Evolutionary conservation across 768 basidiomycete genomes (phyloP).

Genomic region (Rhodotorula sphaerocarpa): DNA sequence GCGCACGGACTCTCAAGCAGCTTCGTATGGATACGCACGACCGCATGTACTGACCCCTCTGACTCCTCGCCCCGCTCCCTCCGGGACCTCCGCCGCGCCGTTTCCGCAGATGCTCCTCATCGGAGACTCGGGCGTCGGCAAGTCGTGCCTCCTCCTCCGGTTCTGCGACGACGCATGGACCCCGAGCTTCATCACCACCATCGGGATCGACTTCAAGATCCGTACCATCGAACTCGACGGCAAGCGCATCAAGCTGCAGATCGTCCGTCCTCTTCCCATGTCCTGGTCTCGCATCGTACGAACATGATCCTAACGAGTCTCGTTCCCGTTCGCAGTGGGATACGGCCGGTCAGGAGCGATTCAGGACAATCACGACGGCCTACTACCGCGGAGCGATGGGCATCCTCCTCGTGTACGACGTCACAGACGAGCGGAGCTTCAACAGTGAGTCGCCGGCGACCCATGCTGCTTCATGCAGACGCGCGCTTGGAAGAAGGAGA

Average conservation of each 20-base stretch:
- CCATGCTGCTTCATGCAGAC: no score
- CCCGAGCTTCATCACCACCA: slow-evolving; percentile 97
- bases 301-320: no score
- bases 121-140: slow-evolving; percentile 64
- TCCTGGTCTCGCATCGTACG: no score
- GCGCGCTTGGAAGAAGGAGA: no score
- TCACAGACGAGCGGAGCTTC: slow-evolving; percentile 88
- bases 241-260: slow-evolving; percentile 97
- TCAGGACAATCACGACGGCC: slow-evolving; percentile 95
- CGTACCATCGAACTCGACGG: slow-evolving; percentile 96
- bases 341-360: slow-evolving; percentile 96
- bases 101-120: slow-evolving; percentile 35
- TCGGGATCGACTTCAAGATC: slow-evolving; percentile 99
- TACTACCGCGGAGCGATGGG: slow-evolving; percentile 99
- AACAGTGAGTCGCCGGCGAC: slow-evolving; percentile 59
- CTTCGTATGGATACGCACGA: no score
- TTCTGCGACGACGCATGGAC: slow-evolving; percentile 99
- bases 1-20: no score
- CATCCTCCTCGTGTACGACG: slow-evolving; percentile 88
- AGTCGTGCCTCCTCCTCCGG: slow-evolving; percentile 60
- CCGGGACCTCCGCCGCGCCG: no score
- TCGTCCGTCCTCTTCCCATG: slow-evolving; percentile 53
- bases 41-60: no score
- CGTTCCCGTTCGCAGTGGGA: slow-evolving; percentile 64
- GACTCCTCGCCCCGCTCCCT: no score